Evolutionary conservation across 345 rosid species (phyloP).

Genomic region (Eucalyptus globulus): DNA sequence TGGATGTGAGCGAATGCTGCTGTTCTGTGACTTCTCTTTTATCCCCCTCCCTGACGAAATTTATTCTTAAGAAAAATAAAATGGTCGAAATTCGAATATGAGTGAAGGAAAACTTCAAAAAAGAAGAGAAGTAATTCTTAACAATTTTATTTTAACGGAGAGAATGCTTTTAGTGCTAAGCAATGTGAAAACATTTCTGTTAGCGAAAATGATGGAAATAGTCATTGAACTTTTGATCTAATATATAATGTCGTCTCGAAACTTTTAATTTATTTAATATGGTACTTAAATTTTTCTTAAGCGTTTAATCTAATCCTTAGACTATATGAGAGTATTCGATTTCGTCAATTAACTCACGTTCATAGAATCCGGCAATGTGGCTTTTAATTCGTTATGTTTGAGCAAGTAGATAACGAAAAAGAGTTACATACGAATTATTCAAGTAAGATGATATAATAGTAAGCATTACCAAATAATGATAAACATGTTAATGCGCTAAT

Average conservation of each 20-base stretch:
- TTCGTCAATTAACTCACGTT: background rate
- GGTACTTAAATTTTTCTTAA: fast-evolving
- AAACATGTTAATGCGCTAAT: background rate
- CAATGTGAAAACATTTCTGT: background rate
- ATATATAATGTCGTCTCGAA: fast-evolving
- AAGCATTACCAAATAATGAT: background rate
- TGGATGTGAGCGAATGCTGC: background rate
- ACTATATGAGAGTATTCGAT: fast-evolving
- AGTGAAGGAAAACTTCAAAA: background rate
- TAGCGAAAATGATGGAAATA: fast-evolving
- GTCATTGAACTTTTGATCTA: fast-evolving
- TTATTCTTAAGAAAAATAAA: background rate
- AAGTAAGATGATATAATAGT: background rate
- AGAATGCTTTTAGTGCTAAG: background rate
- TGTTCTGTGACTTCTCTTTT: background rate
- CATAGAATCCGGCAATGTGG: fast-evolving
- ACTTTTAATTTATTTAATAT: background rate
- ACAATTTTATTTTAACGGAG: background rate
- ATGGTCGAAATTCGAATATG: background rate
- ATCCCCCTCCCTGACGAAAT: background rate
- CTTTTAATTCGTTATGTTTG: background rate
- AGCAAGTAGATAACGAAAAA: fast-evolving
- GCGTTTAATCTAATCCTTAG: background rate
- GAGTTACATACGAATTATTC: background rate
- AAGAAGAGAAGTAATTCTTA: background rate